phyloP scores from a whole-genome alignment of 805 yeast species.

The Starmerella geochares region DNA sequence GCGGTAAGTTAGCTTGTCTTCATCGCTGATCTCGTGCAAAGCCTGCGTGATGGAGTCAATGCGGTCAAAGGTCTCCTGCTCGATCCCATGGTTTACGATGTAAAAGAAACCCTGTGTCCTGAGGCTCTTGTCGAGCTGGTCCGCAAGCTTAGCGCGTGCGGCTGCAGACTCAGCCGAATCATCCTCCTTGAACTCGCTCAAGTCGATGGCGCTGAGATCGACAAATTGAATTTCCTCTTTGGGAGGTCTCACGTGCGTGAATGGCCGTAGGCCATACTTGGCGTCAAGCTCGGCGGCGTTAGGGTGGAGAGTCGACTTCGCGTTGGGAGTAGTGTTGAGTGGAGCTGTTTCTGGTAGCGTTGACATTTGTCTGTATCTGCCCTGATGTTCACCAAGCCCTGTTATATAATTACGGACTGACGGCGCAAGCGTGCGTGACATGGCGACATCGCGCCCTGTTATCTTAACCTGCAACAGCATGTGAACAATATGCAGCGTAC shows the following conservation, averaged over 20 bases:
- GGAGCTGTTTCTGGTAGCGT: neutral
- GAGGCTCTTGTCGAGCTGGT: slow-evolving; percentile 35
- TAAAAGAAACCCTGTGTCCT: slow-evolving; percentile 39
- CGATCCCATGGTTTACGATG: slow-evolving; percentile 37
- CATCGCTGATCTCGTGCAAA: slow-evolving; percentile 36
- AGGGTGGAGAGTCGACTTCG: neutral
- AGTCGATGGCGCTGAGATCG: slow-evolving; percentile 30
- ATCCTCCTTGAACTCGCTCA: slow-evolving; percentile 34
- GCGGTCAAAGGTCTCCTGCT: slow-evolving; percentile 31
- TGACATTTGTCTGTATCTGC: neutral
- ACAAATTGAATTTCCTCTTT: slow-evolving; percentile 17
- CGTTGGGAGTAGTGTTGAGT: neutral
- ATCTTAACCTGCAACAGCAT: too few species aligned
- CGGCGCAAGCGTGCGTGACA: neutral
- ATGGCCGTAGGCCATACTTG: slow-evolving; percentile 10
- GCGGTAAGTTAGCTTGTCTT: slow-evolving; percentile 33
- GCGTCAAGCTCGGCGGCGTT: slow-evolving; percentile 6
- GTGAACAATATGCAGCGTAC: too few species aligned
- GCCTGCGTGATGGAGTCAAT: slow-evolving; percentile 37
- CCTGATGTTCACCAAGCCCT: too few species aligned
- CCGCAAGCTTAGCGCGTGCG: slow-evolving; percentile 33
- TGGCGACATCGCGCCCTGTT: neutral
- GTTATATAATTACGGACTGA: neutral
- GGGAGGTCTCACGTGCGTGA: slow-evolving; percentile 11
- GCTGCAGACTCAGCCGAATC: slow-evolving; percentile 28